Conservation (phyloP, 108 stramenopile species). For the Nannochloropsis oceanica region DNA sequence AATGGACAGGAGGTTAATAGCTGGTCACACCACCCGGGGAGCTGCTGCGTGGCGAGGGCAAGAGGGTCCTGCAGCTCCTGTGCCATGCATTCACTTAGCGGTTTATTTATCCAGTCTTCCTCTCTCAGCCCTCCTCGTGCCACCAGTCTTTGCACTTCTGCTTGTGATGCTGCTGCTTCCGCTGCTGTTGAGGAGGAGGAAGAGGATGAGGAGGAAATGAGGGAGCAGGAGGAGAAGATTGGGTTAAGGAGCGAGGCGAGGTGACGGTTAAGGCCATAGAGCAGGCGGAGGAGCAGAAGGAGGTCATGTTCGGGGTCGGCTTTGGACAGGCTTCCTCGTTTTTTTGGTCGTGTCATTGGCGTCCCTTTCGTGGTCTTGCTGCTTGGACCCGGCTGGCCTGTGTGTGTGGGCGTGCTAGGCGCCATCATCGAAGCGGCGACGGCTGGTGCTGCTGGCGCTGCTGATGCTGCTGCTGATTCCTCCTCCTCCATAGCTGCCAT, state of each 20-base stretch:
- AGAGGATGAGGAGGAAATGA: too few species aligned
- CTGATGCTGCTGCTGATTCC: too few species aligned
- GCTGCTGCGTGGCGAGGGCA: background rate
- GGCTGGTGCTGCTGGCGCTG: too few species aligned
- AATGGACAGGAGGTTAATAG: background rate
- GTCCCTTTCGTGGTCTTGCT: background rate
- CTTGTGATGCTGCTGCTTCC: too few species aligned
- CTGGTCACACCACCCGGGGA: background rate
- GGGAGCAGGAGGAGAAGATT: background rate
- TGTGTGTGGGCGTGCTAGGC: too few species aligned
- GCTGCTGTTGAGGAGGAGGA: too few species aligned
- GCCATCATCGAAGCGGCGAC: too few species aligned
- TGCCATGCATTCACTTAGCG: background rate
- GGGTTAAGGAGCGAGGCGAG: background rate
- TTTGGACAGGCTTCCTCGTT: background rate
- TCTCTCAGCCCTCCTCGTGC: background rate
- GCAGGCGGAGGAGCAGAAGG: background rate
- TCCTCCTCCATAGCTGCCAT: too few species aligned
- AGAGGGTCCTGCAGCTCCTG: background rate
- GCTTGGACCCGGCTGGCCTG: too few species aligned
- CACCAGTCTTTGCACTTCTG: background rate
- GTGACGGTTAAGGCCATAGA: background rate
- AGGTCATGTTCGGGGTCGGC: background rate
- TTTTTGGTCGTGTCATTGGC: background rate
- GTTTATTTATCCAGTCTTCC: background rate